These are phyloP conservation scores for Glomus cerebriforme DNA, from an alignment of 192 early-diverging fungal genomes.

Conservation along the genomic window DNA sequence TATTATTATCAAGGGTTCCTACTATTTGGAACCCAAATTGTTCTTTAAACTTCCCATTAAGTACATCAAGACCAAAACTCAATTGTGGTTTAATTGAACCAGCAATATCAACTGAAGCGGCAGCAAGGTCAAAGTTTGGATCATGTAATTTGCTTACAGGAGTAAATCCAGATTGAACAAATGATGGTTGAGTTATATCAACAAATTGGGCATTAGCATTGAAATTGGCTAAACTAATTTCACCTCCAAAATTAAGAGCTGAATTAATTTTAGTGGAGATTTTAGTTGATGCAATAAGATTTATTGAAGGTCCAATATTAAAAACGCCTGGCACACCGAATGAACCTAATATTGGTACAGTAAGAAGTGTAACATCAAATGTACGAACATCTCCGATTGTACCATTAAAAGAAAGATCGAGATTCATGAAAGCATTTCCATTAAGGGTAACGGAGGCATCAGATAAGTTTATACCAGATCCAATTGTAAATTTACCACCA, in stretches of 20 bases:
- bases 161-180: neutral
- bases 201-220: neutral
- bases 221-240: neutral
- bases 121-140: neutral
- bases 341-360: neutral
- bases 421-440: constrained; percentile 1
- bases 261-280: neutral
- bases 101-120: neutral
- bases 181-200: neutral
- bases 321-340: neutral
- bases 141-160: neutral
- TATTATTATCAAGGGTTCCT: neutral
- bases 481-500: neutral
- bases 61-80: neutral
- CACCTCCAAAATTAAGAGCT: neutral
- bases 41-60: neutral
- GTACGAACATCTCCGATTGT: neutral
- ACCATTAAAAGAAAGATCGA: neutral
- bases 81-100: constrained; percentile 11
- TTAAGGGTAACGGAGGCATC: neutral
- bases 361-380: neutral
- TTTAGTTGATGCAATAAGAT: neutral
- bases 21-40: constrained; percentile 1
- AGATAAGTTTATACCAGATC: neutral
- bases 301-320: neutral